These are phyloP conservation scores for Glutinoglossum americanum DNA, from an alignment of 495 filamentous ascomycete species.

Conservation along the genomic window DNA sequence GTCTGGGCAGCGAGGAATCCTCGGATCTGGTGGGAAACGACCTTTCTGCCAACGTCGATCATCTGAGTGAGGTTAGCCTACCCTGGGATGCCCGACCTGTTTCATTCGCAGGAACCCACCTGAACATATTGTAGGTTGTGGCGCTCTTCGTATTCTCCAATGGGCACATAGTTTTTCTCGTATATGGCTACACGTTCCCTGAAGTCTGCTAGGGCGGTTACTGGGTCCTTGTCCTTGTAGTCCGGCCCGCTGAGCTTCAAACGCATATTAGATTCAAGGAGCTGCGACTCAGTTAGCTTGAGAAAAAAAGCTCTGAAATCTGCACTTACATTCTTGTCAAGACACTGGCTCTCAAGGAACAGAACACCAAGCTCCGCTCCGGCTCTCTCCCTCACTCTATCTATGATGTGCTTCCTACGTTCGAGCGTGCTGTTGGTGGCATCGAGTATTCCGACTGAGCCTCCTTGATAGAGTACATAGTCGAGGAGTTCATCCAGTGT, in stretches of 20 bases:
- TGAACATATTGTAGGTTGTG: conserved; percentile 79
- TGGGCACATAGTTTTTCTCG: conserved; percentile 73
- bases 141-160: conserved; percentile 80
- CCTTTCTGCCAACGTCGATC: conserved; percentile 91
- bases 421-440: conserved; percentile 89
- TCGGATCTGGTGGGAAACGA: conserved; percentile 70
- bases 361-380: conserved; percentile 73
- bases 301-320: neutral
- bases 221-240: conserved; percentile 81
- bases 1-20: conserved; percentile 83
- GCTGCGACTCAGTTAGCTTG: conserved; percentile 11
- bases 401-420: conserved; percentile 61
- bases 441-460: conserved; percentile 93
- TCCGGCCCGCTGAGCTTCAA: conserved; percentile 93
- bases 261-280: conserved; percentile 93
- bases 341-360: conserved; percentile 84
- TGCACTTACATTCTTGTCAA: conserved; percentile 39
- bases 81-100: neutral
- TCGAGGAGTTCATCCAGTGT: conserved; percentile 82
- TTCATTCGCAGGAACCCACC: conserved; percentile 16
- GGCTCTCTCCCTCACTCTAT: conserved; percentile 60
- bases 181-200: conserved; percentile 85
- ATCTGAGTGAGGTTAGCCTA: conserved; percentile 29
- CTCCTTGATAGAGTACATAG: conserved; percentile 60
- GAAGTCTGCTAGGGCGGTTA: conserved; percentile 68